Conservation (phyloP, 768 basidiomycete species). For the Suillus clintonianus region DNA sequence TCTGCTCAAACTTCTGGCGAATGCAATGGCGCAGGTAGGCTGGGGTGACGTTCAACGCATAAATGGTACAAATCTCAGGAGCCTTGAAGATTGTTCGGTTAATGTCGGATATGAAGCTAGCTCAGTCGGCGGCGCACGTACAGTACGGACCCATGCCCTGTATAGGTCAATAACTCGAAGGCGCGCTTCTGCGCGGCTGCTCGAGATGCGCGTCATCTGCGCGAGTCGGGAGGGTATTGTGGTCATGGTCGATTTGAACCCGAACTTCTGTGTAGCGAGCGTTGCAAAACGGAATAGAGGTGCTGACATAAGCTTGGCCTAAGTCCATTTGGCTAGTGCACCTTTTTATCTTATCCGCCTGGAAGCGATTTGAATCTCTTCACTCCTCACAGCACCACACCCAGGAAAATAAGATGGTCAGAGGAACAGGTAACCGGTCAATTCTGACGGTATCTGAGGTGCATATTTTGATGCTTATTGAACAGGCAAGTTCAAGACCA, state of each 20-base stretch:
- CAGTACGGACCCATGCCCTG: constrained; percentile 91
- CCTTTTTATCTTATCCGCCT: constrained; percentile 19
- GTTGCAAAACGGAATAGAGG: neutral
- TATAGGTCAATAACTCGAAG: constrained; percentile 76
- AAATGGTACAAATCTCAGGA: constrained; percentile 85
- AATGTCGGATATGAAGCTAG: constrained; percentile 5
- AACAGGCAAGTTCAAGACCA: constrained; percentile 82
- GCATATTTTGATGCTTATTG: neutral
- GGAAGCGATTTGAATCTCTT: neutral
- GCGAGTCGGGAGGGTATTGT: constrained; percentile 93
- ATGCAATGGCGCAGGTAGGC: constrained; percentile 78
- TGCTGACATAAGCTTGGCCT: constrained; percentile 20
- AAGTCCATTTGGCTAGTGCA: neutral
- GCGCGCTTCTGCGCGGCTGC: constrained; percentile 59
- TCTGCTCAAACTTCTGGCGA: constrained; percentile 83
- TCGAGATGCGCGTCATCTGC: constrained; percentile 61
- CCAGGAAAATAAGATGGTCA: constrained; percentile 25
- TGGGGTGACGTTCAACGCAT: constrained; percentile 80
- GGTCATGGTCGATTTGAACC: constrained; percentile 46
- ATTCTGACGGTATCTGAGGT: neutral
- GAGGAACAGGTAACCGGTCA: constrained; percentile 28
- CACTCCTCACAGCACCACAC: neutral
- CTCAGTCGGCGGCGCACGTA: constrained; percentile 43
- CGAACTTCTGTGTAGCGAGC: neutral
- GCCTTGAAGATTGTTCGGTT: constrained; percentile 50